Percentiles rank a stretch among this genome's conserved stretches.
Evolutionary conservation across 2,329 filamentous ascomycete species (phyloP).

Genomic region (Pestalotiopsis sp.): DNA sequence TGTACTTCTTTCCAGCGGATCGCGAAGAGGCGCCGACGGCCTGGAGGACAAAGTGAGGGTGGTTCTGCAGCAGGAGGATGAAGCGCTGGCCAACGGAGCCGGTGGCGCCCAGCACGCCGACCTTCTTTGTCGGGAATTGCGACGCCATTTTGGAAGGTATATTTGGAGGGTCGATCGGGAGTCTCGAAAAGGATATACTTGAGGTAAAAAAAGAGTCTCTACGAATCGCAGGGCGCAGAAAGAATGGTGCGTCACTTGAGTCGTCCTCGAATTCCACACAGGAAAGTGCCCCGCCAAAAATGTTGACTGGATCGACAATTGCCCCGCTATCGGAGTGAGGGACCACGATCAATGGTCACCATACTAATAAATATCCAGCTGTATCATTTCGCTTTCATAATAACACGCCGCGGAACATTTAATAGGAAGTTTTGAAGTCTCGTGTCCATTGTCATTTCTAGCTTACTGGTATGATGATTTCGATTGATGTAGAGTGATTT

Average conservation of each 20-base stretch:
- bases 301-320: conserved; percentile 6
- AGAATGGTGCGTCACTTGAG: background rate
- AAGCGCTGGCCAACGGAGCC: conserved; percentile 96
- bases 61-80: conserved; percentile 85
- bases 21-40: conserved; percentile 88
- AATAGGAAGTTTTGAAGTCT: no score
- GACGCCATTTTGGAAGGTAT: conserved; percentile 24
- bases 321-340: conserved; percentile 13
- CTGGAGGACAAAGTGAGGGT: conserved; percentile 84
- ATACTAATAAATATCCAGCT: no score
- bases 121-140: conserved; percentile 60
- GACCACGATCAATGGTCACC: background rate
- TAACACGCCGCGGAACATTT: no score
- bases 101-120: conserved; percentile 83
- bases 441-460: no score
- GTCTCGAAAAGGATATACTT: background rate
- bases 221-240: background rate
- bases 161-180: background rate
- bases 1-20: conserved; percentile 92
- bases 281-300: conserved; percentile 17
- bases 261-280: background rate
- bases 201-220: background rate
- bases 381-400: background rate
- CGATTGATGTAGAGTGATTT: no score
- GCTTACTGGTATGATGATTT: no score